A percentile compares a stretch with the other conserved stretches of the same genome.
These are phyloP conservation scores for Gossypium arboreum DNA, from an alignment of 345 rosid genomes.

Conservation along the genomic window DNA sequence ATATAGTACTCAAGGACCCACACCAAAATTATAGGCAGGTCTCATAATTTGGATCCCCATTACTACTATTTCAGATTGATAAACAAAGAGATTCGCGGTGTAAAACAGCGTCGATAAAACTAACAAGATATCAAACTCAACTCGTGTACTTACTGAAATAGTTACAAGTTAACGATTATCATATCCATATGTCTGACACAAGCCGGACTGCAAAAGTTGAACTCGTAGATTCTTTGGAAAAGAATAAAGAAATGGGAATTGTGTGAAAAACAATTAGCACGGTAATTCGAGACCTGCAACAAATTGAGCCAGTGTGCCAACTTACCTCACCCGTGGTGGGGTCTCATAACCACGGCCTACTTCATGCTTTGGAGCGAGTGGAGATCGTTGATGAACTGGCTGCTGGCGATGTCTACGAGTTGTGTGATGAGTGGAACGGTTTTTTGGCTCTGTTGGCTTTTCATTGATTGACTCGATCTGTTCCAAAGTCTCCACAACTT, in stretches of 20 bases:
- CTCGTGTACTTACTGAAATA: neutral
- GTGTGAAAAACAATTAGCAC: neutral
- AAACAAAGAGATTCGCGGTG: neutral
- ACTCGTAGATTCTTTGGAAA: neutral
- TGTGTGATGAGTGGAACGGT: conserved; percentile 29
- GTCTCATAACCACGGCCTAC: conserved; percentile 26
- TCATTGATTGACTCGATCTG: conserved; percentile 48
- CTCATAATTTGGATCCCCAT: neutral
- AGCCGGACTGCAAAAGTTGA: neutral
- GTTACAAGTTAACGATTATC: conserved; percentile 9
- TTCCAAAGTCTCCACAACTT: conserved; percentile 64
- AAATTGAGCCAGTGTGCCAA: neutral
- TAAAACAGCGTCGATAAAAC: neutral
- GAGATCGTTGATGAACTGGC: conserved; percentile 45
- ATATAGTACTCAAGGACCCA: neutral
- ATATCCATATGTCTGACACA: neutral
- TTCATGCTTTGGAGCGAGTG: conserved; percentile 39
- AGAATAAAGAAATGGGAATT: conserved; percentile 10
- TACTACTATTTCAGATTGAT: neutral
- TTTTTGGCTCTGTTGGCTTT: conserved; percentile 45
- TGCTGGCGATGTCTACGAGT: conserved; percentile 32
- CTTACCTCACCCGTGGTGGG: conserved; percentile 24
- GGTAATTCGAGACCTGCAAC: neutral
- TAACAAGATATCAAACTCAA: neutral
- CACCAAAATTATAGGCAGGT: neutral